Percentiles rank a stretch among this genome's conserved stretches.
These are phyloP conservation scores for Suillus alpinus DNA, from an alignment of 768 basidiomycete species.

Conservation along the genomic window DNA sequence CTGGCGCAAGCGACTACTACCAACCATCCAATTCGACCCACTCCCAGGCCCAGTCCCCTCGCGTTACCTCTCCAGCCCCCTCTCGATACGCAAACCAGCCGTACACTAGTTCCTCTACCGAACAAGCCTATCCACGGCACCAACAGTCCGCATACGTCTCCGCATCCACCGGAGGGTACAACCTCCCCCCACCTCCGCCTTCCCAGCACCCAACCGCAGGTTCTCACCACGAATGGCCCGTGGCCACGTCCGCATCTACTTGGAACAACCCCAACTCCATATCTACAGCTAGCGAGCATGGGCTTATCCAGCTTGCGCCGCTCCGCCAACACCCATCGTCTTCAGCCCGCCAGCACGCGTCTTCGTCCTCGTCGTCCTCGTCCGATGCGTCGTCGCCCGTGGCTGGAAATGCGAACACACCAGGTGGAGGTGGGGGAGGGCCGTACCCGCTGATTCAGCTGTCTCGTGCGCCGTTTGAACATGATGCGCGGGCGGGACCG, in stretches of 20 bases:
- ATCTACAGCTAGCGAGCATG: conserved; percentile 20
- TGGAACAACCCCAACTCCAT: background rate
- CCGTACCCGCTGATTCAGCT: conserved; percentile 28
- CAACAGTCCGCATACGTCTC: background rate
- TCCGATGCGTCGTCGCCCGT: conserved; percentile 25
- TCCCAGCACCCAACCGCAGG: conserved; percentile 12
- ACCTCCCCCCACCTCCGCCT: conserved; percentile 5
- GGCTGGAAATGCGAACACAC: conserved; percentile 1
- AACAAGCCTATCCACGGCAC: background rate
- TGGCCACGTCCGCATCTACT: background rate
- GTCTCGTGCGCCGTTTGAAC: conserved; percentile 31
- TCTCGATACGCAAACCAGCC: background rate
- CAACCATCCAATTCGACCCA: background rate
- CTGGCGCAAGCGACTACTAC: background rate
- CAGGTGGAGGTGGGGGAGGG: background rate
- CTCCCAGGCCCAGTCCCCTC: background rate
- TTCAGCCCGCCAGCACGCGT: conserved; percentile 7
- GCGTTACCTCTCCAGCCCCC: background rate
- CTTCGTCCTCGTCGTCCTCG: conserved; percentile 26
- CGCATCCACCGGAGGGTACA: conserved; percentile 2
- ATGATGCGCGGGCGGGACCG: conserved; percentile 19
- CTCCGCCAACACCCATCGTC: conserved; percentile 19
- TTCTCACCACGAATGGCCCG: conserved; percentile 9
- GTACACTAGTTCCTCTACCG: background rate
- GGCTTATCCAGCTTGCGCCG: conserved; percentile 36